Evolutionary conservation across 371 early-diverging fungal genomes (phyloP), one percentile per base, ranked within the genome.

Genomic region (Actinomucor elegans): DNA sequence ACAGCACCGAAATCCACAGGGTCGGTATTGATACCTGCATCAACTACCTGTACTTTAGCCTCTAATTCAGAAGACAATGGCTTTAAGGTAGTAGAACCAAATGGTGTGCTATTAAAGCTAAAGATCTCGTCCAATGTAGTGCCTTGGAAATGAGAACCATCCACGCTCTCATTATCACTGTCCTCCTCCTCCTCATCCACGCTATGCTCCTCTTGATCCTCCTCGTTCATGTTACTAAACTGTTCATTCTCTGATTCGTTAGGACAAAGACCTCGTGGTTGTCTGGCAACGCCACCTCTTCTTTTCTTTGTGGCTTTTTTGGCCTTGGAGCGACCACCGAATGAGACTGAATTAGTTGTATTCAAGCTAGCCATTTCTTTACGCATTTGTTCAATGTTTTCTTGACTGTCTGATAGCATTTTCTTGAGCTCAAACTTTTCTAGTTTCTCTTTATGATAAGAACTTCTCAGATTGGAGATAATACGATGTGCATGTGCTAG

Each of bases 351-450:
- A 44, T 48, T 48, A n/a, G 35, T 56, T 7, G 35, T 15, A 42
- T 56, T 61, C 54, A 33, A 40, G 46, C 41, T 52, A 49, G 48
- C 4, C 55, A 64, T 47, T 34, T 85, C 84, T 37, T 79, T 69
- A 9, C 78, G 73, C 54, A 84, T 37, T n/a, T 70, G 73, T 44
- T 84, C 84, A 55, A 85, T 84, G 6, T 71, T 80, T 43, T 85
- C 86, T 55, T 85, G 83, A 26, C 81, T 79, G 33, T 85, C 84
- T 0, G 82, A 79, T 10, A 85, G 57, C 65, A 83, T 68, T 57
- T 85, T 85, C 49, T 75, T 78, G 14, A 83, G 42, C 53, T 85
- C 85, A 43, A 80, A 79, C 48, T 83, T 83, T 43, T 85, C 85
- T 11, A 65, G 55, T 48, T 78, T 78, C 51, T 78, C 79, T 48